Conservation (phyloP, 495 filamentous ascomycete genomes). For the Xylaria acuta region DNA sequence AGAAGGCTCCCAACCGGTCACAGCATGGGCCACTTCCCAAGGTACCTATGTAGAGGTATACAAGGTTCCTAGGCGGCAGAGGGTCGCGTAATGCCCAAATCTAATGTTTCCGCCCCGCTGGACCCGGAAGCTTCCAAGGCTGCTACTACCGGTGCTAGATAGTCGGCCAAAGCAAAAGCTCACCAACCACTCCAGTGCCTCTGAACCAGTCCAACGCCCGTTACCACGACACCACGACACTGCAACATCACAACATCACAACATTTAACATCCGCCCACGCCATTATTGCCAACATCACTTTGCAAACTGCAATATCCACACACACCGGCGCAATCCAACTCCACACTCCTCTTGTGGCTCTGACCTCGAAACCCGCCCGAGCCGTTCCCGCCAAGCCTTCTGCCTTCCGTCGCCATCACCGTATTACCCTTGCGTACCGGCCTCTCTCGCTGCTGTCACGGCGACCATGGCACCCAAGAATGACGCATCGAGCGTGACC, state of each 20-base stretch:
- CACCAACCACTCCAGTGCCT: not conserved
- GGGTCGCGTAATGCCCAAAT: constrained; percentile 41
- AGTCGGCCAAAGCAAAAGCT: constrained; percentile 26
- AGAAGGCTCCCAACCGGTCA: not conserved
- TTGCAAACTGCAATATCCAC: not conserved
- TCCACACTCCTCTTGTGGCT: not conserved
- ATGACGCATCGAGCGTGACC: constrained; percentile 78
- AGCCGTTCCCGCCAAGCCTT: not conserved
- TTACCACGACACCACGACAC: not conserved
- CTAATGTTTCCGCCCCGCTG: constrained; percentile 40
- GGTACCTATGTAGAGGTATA: not conserved
- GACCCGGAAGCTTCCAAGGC: constrained; percentile 16
- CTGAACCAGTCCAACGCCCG: constrained; percentile 10
- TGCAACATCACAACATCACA: not conserved
- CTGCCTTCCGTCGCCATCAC: constrained; percentile 1
- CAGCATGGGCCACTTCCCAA: not conserved
- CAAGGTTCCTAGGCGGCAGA: constrained; percentile 38
- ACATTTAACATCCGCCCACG: too few species aligned
- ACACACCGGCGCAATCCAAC: not conserved
- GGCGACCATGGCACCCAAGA: constrained; percentile 84
- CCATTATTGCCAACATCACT: not conserved
- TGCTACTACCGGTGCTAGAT: not conserved
- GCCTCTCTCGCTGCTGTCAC: constrained; percentile 11
- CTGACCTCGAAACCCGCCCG: not conserved
- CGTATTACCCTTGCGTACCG: not conserved